A percentile compares a stretch with the other conserved stretches of the same genome.
Conservation (phyloP, 1,284 basidiomycete species). For the Cryptococcus sp. region DNA sequence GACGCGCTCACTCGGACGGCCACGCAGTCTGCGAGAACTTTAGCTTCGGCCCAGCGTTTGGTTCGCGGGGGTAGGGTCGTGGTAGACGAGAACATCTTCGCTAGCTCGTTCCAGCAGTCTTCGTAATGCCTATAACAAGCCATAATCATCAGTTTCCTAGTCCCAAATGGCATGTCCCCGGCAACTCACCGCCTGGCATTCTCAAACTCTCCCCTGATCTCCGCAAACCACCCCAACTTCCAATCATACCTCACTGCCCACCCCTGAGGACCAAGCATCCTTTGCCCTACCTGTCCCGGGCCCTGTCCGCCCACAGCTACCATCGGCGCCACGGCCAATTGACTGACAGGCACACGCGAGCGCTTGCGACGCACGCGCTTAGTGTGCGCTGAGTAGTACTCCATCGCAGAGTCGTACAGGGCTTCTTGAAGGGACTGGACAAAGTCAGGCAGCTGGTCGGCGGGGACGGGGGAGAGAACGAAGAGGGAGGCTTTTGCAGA, state of each 20-base stretch:
- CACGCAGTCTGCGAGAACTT: slow-evolving; percentile 89
- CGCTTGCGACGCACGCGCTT: slow-evolving; percentile 87
- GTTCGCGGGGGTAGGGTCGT: slow-evolving; percentile 83
- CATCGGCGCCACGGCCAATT: slow-evolving; percentile 51
- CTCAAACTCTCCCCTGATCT: slow-evolving; percentile 85
- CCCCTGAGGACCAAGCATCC: slow-evolving; percentile 71
- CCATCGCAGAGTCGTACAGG: slow-evolving; percentile 78
- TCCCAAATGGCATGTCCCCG: background rate
- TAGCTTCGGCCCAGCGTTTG: slow-evolving; percentile 97
- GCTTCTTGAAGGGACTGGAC: slow-evolving; percentile 78
- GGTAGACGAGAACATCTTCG: slow-evolving; percentile 82
- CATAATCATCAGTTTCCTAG: background rate
- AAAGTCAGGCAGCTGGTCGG: slow-evolving; percentile 77
- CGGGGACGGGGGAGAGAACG: slow-evolving; percentile 85
- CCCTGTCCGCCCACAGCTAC: slow-evolving; percentile 34
- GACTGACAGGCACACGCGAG: slow-evolving; percentile 62
- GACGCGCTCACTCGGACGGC: slow-evolving; percentile 66
- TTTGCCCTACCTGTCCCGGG: slow-evolving; percentile 42
- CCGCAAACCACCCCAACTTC: slow-evolving; percentile 94
- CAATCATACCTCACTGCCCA: slow-evolving; percentile 97
- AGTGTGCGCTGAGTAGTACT: slow-evolving; percentile 88
- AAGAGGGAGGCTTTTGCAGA: slow-evolving; percentile 90
- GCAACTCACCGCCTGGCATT: slow-evolving; percentile 69
- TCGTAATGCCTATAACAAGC: slow-evolving; percentile 69
- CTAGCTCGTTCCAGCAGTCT: slow-evolving; percentile 76